Base-by-base conservation (phyloP, 192 early-diverging fungal species). In the Obelidium mucronatum region DNA sequence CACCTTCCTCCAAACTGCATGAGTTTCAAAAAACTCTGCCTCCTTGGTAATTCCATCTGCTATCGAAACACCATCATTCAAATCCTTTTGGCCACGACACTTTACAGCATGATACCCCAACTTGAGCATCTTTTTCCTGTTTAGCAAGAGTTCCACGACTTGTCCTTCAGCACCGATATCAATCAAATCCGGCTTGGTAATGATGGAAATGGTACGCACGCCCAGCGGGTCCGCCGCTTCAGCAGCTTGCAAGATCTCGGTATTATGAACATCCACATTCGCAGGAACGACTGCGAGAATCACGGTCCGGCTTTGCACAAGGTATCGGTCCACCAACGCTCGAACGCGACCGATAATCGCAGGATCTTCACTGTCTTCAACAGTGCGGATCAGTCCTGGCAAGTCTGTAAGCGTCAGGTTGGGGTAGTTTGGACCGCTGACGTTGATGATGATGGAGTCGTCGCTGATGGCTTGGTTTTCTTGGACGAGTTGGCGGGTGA, bases 251-350 rank as follows among this genome's bases (percentile, higher is more conserved):
- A 82, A 64, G 30, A 82, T 70, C 30, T 69, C 54, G 35, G 37
- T 55, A 58, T 51, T 81, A 62, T 65, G 55, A 15, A 82, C 24
- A 60, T 82, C 78, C 30, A 40, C 64, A 60, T 69, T 81, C 36
- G 78, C 80, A 11, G 80, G 80, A 26, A 80, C 35, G 6, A 82
- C 75, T 0, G 80, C 80, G 24, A 82, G 78, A 35, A 81, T 70
- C 42, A 82, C 81, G 19, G 78, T 81, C 6, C 74, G 61, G 0
- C 44, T 37, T 24, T 76, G 31, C 5, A 31, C 24, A 42, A 82
- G 54, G 65, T 78, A 82, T 11, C 73, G 40, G 2, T 67, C 51
- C 8, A 65, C 78, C 4, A 82, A 59, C 31, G n/a, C 48, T 17
- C 51, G 30, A 11, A 81, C 68, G 6, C 36, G 28, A 28, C 61